A percentile compares a stretch with the other conserved stretches of the same genome.
These are phyloP conservation scores for Colletotrichum sp. DNA, from an alignment of 2,329 filamentous ascomycete species.

Conservation along the genomic window DNA sequence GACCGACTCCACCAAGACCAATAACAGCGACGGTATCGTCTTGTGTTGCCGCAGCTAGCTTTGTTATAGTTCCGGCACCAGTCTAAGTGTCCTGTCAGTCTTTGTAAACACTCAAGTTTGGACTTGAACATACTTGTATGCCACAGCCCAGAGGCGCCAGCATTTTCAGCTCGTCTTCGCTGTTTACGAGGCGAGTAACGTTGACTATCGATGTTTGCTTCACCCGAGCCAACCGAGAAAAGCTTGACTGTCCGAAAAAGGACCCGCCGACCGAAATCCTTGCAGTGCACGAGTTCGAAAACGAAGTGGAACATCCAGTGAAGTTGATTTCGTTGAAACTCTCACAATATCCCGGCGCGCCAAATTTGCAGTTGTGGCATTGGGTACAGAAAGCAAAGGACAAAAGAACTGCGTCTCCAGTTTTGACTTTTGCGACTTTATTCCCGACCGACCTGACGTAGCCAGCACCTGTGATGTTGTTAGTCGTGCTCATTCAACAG, in stretches of 20 bases:
- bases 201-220: neutral
- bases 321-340: neutral
- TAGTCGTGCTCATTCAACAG: neutral
- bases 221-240: neutral
- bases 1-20: neutral
- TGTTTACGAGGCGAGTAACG: neutral
- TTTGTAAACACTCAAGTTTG: rapidly evolving
- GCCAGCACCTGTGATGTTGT: neutral
- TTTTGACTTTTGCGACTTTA: neutral
- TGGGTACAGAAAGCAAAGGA: neutral
- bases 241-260: neutral
- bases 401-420: neutral
- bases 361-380: neutral
- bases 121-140: neutral
- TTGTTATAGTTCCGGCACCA: neutral
- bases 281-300: neutral
- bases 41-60: neutral
- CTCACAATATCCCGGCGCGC: neutral
- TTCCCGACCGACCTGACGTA: neutral
- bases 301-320: neutral
- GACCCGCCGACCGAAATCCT: neutral
- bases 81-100: neutral
- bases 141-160: neutral
- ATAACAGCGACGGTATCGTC: neutral
- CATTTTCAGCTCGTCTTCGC: neutral